phyloP scores from a whole-genome alignment of 352 stramenopile species.

The Globisporangium yorkense region DNA sequence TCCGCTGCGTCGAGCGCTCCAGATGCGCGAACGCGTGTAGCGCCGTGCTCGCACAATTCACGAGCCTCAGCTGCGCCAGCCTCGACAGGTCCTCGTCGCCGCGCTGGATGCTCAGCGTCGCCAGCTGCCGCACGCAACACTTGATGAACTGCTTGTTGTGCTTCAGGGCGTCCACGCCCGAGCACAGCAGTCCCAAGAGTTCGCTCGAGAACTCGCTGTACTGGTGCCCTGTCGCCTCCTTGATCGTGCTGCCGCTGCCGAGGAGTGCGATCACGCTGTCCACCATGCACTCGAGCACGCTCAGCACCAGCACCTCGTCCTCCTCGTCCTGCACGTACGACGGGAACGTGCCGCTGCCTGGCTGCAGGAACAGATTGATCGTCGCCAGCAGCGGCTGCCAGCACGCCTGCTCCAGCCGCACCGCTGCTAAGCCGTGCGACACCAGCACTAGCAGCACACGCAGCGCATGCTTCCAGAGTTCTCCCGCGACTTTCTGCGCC shows the following conservation, averaged over 20 bases:
- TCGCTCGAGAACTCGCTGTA: slow-evolving; percentile 42
- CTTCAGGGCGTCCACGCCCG: slow-evolving; percentile 40
- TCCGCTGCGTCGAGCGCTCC: slow-evolving; percentile 17
- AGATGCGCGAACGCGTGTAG: slow-evolving; percentile 40
- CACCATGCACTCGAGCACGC: slow-evolving; percentile 68
- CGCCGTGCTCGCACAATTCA: slow-evolving; percentile 51
- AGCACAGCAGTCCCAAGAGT: slow-evolving; percentile 53
- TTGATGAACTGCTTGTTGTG: slow-evolving; percentile 61
- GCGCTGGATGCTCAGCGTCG: slow-evolving; percentile 62
- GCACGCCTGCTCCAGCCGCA: slow-evolving; percentile 36
- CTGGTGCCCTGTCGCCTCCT: slow-evolving; percentile 7
- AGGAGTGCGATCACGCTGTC: slow-evolving; percentile 61
- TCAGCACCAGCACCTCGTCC: slow-evolving; percentile 71
- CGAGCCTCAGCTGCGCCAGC: slow-evolving; percentile 46
- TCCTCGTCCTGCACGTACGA: slow-evolving; percentile 63
- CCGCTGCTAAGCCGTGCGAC: slow-evolving; percentile 54
- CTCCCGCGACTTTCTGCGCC: slow-evolving; percentile 55
- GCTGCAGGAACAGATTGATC: slow-evolving; percentile 55
- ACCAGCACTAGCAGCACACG: slow-evolving; percentile 68
- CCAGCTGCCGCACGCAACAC: slow-evolving; percentile 74
- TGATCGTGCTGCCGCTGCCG: slow-evolving; percentile 24
- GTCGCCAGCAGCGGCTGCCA: slow-evolving; percentile 59
- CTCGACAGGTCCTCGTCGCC: slow-evolving; percentile 37
- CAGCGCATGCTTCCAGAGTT: slow-evolving; percentile 77
- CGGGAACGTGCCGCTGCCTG: slow-evolving; percentile 43